phyloP scores from a whole-genome alignment of 495 filamentous ascomycete species.

The Annulohypoxylon moriforme region DNA sequence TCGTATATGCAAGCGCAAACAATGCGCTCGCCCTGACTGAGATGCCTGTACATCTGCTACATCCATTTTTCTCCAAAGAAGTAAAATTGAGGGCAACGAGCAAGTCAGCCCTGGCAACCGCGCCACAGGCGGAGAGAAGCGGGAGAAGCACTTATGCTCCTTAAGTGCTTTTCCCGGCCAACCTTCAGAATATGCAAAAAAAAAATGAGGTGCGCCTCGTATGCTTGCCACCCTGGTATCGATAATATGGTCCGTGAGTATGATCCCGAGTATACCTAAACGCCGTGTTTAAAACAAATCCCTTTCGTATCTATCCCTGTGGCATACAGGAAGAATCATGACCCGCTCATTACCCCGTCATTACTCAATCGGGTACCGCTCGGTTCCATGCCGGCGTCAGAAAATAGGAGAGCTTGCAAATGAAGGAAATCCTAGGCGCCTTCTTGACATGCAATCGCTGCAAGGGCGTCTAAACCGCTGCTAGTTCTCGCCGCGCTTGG shows the following conservation, averaged over 20 bases:
- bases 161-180: conserved; percentile 40
- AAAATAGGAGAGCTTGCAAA: conserved; percentile 10
- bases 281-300: conserved; percentile 38
- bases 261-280: conserved; percentile 38
- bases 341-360: conserved; percentile 34
- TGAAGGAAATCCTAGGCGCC: conserved; percentile 40
- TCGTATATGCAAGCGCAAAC: conserved; percentile 28
- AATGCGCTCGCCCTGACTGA: conserved; percentile 18
- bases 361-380: conserved; percentile 26
- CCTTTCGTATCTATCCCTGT: conserved; percentile 24
- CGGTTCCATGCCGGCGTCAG: conserved; percentile 13
- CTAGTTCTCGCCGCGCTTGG: conserved; percentile 49
- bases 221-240: conserved; percentile 52
- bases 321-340: conserved; percentile 18
- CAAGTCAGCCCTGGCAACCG: conserved; percentile 9
- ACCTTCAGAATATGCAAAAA: conserved; percentile 42
- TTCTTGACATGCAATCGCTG: conserved; percentile 55
- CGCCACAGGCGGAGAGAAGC: conserved; percentile 14
- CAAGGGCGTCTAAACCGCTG: conserved; percentile 56
- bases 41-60: conserved; percentile 28
- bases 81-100: conserved; percentile 10
- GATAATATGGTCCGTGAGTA: conserved; percentile 40
- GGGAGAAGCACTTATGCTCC: conserved; percentile 37
- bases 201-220: conserved; percentile 45
- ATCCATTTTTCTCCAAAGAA: conserved; percentile 25